A percentile compares a stretch with the other conserved stretches of the same genome.
These are phyloP conservation scores for Trichoderma atrobrunneum DNA, from an alignment of 2,329 filamentous ascomycete species.

Conservation along the genomic window DNA sequence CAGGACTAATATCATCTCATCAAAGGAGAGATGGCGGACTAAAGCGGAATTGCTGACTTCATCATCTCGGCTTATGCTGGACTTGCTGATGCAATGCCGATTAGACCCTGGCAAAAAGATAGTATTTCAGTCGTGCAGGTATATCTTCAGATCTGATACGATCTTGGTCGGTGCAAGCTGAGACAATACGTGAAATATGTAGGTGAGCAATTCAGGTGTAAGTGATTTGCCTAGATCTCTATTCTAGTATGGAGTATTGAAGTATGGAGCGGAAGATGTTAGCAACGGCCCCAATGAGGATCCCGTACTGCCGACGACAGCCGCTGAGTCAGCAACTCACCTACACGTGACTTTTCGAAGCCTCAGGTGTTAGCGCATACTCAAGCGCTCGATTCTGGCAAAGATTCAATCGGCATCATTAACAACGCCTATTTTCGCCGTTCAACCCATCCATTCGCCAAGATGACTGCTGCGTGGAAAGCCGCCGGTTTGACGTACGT, in stretches of 20 bases:
- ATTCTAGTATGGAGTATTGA: no score
- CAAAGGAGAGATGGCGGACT: neutral
- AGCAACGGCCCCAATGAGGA: no score
- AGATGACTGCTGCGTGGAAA: slow-evolving; percentile 99
- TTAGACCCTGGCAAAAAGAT: neutral
- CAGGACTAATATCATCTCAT: neutral
- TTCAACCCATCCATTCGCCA: slow-evolving; percentile 47
- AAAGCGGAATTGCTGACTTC: neutral
- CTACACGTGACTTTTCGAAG: slow-evolving; percentile 22
- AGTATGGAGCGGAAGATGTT: neutral
- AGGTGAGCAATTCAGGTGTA: neutral
- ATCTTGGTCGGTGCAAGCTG: neutral
- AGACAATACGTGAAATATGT: neutral
- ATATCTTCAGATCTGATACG: neutral
- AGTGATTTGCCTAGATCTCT: neutral
- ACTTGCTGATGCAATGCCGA: neutral
- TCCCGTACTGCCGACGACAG: neutral
- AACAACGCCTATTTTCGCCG: slow-evolving; percentile 30
- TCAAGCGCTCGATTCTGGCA: slow-evolving; percentile 33
- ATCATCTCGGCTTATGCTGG: neutral
- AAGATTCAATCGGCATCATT: slow-evolving; percentile 36
- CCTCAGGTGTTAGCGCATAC: slow-evolving; percentile 32
- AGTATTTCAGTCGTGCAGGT: neutral
- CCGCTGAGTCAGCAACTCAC: neutral
- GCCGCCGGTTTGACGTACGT: slow-evolving; percentile 92